Percentiles rank a stretch among this genome's conserved stretches.
Evolutionary conservation across 2,329 filamentous ascomycete species (phyloP).

Genomic region (Cytospora schulzeri): DNA sequence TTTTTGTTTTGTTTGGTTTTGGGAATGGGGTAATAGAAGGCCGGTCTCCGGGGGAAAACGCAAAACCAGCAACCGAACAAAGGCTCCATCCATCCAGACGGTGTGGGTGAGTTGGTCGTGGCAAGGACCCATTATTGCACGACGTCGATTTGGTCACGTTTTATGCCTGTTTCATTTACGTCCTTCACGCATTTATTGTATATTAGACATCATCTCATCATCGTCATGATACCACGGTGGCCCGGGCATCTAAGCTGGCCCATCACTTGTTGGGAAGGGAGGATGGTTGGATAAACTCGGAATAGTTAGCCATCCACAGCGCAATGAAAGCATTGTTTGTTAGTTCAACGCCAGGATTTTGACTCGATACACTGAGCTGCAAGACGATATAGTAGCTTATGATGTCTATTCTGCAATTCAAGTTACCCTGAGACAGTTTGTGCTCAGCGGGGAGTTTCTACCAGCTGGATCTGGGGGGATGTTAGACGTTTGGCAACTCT

Average conservation of each 20-base stretch:
- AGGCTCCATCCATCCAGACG: neutral
- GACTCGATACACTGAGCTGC: too few species aligned
- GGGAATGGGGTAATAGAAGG: constrained; percentile 5
- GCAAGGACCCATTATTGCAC: neutral
- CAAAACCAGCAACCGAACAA: constrained; percentile 6
- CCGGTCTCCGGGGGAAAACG: constrained; percentile 7
- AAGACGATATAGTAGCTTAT: too few species aligned
- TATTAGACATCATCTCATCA: constrained; percentile 19
- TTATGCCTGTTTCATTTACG: constrained; percentile 8
- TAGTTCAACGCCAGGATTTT: neutral
- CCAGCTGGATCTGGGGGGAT: too few species aligned
- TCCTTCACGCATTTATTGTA: constrained; percentile 20
- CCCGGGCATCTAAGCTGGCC: constrained; percentile 15
- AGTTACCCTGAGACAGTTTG: too few species aligned
- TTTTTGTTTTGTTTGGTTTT: neutral
- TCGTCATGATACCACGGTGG: constrained; percentile 22
- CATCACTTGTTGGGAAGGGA: constrained; percentile 15
- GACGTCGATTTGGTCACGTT: constrained; percentile 13
- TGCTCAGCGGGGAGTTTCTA: too few species aligned
- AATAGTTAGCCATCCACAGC: constrained; percentile 15
- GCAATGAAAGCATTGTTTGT: constrained; percentile 7
- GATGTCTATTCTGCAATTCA: neutral
- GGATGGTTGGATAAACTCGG: constrained; percentile 7
- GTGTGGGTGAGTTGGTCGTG: neutral
- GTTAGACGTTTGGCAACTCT: neutral